These are phyloP conservation scores for Saccharomycopsis sp. DNA, from an alignment of 805 yeast genomes.

Conservation along the genomic window DNA sequence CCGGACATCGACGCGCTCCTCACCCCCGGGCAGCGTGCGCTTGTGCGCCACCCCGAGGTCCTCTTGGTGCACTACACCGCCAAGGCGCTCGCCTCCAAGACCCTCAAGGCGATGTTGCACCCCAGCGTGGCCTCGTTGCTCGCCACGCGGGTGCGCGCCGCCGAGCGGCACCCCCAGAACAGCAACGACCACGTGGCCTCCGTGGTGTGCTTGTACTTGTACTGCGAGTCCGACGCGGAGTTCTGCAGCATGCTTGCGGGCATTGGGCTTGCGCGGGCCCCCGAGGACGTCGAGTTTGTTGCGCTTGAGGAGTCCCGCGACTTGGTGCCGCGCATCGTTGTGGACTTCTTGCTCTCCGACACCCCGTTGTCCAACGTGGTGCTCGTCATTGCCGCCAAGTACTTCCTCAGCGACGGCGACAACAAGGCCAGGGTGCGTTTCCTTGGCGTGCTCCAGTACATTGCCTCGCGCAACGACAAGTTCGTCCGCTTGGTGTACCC, in stretches of 20 bases:
- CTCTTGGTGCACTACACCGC: background rate
- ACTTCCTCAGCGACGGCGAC: background rate
- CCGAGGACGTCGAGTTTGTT: background rate
- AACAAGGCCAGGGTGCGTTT: background rate
- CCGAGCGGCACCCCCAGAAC: too few relatives aligned
- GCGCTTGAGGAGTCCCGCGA: background rate
- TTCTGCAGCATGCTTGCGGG: background rate
- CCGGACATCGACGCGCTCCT: background rate
- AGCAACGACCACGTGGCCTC: background rate
- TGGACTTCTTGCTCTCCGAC: background rate
- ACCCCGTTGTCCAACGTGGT: background rate
- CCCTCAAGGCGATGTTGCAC: background rate
- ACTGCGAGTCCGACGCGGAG: background rate
- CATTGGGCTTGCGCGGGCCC: background rate
- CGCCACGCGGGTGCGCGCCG: background rate
- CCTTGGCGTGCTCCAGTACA: background rate
- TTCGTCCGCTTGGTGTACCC: background rate
- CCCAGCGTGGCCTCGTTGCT: background rate
- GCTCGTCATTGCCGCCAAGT: background rate
- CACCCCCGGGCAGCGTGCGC: background rate
- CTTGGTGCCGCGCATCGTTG: background rate
- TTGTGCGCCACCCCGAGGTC: constrained; percentile 3
- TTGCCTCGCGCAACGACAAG: background rate
- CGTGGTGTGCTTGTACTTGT: background rate
- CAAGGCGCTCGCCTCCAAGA: constrained; percentile 3